Base-by-base conservation (phyloP, 306 rosid species). In the Sophora flavescens region DNA sequence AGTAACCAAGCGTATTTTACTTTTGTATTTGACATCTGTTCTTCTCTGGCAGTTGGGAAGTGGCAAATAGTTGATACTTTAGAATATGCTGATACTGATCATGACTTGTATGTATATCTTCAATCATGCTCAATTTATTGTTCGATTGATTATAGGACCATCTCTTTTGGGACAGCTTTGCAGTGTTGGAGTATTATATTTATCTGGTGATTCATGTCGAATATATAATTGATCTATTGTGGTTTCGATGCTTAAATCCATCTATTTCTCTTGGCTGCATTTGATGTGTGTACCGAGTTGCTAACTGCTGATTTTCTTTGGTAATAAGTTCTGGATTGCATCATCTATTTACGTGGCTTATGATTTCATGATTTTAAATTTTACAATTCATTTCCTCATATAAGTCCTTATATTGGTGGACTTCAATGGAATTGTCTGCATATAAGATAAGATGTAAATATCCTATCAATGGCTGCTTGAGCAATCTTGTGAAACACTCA, bases 401-500 rank as follows among this genome's bases (percentile, higher is more conserved):
- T 1, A 50, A 58, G 45, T 59, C 64, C 5, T 39, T 13, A 17
- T 54, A 22, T 56, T 71, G 63, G 14, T 63, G 32, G 63, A 32
- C 45, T 50, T 15, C 4, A 35, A 60, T 8, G 16, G 13, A 38
- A 14, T 60, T 51, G 44, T 69, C 54, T 26, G 9, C 5, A 17
- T 36, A 48, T 18, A 60, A 14, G 70, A 59, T 15, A 38, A 70
- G 64, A 15, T 50, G 64, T 11, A 42, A 16, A 52, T 41, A 28
- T 71, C 32, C 48, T 18, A 45, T n/a, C 53, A 35, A 22, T 70
- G 50, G 6, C 35, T 14, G 47, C 47, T 45, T 33, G 51, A 61
- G 64, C 54, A 63, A 64, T 35, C 48, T 75, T 36, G 41, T 36
- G 63, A 61, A 48, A 15, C 72, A 39, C 51, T 15, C 77, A 26